These are phyloP conservation scores for Metroxylon sagu DNA, from an alignment of 176 grass and related monocot genomes.

Conservation along the genomic window DNA sequence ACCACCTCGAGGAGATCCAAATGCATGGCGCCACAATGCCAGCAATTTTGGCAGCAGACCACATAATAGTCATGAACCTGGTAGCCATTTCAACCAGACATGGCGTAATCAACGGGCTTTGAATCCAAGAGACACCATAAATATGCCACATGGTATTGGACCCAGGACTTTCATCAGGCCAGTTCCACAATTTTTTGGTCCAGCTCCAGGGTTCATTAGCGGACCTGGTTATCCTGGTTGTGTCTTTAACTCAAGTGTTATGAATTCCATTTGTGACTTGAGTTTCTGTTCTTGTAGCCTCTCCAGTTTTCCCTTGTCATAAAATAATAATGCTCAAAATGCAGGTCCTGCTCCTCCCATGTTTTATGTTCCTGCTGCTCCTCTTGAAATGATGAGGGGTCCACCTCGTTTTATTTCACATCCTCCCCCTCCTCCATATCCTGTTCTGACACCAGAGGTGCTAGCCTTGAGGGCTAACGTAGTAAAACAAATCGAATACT, in stretches of 20 bases:
- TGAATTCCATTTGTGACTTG: neutral
- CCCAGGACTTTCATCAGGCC: conserved; percentile 53
- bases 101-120: conserved; percentile 40
- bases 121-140: conserved; percentile 37
- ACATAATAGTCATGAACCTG: conserved; percentile 35
- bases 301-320: neutral
- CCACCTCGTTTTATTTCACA: conserved; percentile 28
- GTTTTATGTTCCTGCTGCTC: conserved; percentile 52
- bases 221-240: conserved; percentile 55
- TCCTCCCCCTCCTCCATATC: conserved; percentile 26
- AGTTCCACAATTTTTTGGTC: conserved; percentile 36
- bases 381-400: conserved; percentile 46
- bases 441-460: conserved; percentile 34
- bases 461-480: conserved; percentile 49
- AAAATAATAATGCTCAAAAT: conserved; percentile 19
- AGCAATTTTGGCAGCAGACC: conserved; percentile 37
- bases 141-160: conserved; percentile 36
- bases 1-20: conserved; percentile 39
- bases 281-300: neutral
- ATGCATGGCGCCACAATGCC: conserved; percentile 38
- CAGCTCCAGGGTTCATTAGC: conserved; percentile 46
- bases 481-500: conserved; percentile 59
- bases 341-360: conserved; percentile 56
- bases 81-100: conserved; percentile 34
- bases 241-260: conserved; percentile 1